Percentiles rank a stretch among this genome's conserved stretches.
These are phyloP conservation scores for Colletotrichum tropicale DNA, from an alignment of 2,329 filamentous ascomycete genomes.

Conservation along the genomic window DNA sequence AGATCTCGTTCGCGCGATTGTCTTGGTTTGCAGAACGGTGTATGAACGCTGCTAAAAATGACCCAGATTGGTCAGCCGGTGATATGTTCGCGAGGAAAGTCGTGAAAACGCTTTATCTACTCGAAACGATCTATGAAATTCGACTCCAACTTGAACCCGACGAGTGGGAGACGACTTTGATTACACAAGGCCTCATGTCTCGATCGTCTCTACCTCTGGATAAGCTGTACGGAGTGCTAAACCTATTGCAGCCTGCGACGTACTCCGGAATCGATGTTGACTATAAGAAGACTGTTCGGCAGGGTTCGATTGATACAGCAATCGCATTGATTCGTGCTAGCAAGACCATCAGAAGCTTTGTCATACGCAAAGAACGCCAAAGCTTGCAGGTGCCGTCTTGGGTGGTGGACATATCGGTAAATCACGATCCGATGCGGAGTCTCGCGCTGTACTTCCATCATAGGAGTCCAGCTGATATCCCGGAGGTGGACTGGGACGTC, in stretches of 20 bases:
- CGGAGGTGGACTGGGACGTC: not conserved
- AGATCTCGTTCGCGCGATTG: not conserved
- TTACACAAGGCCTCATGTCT: not conserved
- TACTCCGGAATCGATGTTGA: not conserved
- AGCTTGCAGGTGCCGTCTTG: not conserved
- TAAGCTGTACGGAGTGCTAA: not conserved
- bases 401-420: accelerated
- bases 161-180: not conserved
- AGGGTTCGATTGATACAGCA: not conserved
- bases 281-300: not conserved
- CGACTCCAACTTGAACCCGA: not conserved
- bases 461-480: accelerated
- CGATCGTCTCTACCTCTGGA: not conserved
- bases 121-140: accelerated
- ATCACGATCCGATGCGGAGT: accelerated
- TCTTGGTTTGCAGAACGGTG: not conserved
- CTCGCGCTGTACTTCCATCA: accelerated
- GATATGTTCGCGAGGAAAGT: too few species aligned
- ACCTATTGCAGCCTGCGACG: accelerated
- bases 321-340: not conserved
- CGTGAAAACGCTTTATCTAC: too few species aligned
- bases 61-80: not conserved
- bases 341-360: accelerated
- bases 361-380: not conserved
- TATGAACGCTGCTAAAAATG: accelerated